Conservation (phyloP, 768 basidiomycete species). For the Scleroderma citrinum region DNA sequence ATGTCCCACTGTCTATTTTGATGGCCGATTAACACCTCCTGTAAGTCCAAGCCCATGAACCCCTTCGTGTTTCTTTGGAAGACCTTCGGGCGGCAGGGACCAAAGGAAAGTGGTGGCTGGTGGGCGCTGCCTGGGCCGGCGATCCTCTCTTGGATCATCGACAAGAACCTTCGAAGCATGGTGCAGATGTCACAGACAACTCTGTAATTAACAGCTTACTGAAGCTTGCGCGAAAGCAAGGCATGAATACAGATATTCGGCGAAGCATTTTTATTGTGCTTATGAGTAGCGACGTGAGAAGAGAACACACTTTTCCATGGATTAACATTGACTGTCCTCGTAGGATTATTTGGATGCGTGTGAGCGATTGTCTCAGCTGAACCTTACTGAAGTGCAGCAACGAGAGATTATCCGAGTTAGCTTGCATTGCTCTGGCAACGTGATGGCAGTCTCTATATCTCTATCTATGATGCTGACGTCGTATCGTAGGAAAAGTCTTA, state of each 20-base stretch:
- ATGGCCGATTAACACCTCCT: constrained; percentile 2
- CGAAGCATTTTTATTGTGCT: constrained; percentile 87
- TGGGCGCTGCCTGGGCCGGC: constrained; percentile 93
- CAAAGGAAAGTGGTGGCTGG: constrained; percentile 98
- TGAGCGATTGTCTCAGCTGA: constrained; percentile 79
- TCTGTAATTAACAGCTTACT: constrained; percentile 41
- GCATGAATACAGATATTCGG: constrained; percentile 97
- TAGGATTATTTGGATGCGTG: constrained; percentile 97
- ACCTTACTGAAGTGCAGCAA: constrained; percentile 83
- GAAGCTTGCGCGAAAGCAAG: constrained; percentile 87
- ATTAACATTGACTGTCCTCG: neutral
- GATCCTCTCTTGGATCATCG: constrained; percentile 80
- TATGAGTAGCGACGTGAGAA: constrained; percentile 89
- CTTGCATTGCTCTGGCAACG: constrained; percentile 89
- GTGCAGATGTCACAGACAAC: constrained; percentile 26
- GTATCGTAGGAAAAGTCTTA: constrained; percentile 68
- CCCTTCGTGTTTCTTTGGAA: constrained; percentile 76
- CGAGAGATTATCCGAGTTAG: constrained; percentile 92
- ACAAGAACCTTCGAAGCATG: constrained; percentile 20
- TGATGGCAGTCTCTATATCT: constrained; percentile 28
- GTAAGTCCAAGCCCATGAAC: constrained; percentile 75
- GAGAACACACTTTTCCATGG: neutral
- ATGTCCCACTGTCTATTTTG: neutral
- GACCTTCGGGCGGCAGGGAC: constrained; percentile 81
- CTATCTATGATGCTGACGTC: neutral